These are phyloP conservation scores for Naganishia sp. DNA, from an alignment of 1,284 basidiomycete species.

Conservation along the genomic window DNA sequence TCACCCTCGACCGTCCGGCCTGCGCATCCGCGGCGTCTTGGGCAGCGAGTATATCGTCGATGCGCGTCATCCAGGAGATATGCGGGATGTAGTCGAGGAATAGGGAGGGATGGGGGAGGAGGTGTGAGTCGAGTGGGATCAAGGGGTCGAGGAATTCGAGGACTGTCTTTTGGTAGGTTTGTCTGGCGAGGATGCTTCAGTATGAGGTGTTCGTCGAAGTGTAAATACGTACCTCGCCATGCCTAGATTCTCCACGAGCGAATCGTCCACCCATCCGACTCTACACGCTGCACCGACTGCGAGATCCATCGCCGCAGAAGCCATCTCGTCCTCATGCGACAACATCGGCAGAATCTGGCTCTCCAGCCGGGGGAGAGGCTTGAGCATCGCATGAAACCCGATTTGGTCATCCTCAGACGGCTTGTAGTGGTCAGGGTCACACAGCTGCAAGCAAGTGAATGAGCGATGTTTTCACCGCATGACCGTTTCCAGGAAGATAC, in stretches of 20 bases:
- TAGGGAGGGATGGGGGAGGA: slow-evolving; percentile 57
- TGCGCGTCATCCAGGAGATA: slow-evolving; percentile 66
- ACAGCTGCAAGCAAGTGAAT: slow-evolving; percentile 43
- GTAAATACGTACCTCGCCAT: slow-evolving; percentile 3
- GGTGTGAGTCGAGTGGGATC: slow-evolving; percentile 50
- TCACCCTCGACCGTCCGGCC: slow-evolving; percentile 41
- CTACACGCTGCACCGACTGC: background rate
- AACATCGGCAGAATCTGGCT: slow-evolving; percentile 49
- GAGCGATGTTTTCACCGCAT: background rate
- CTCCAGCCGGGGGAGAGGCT: slow-evolving; percentile 39
- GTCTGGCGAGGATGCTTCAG: slow-evolving; percentile 1
- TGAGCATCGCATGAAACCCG: slow-evolving; percentile 59
- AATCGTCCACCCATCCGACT: slow-evolving; percentile 6
- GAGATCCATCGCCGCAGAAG: background rate
- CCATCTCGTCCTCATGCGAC: slow-evolving; percentile 30
- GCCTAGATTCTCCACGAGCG: slow-evolving; percentile 30
- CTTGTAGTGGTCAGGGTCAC: slow-evolving; percentile 51
- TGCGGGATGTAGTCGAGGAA: slow-evolving; percentile 72
- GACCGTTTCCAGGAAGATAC: background rate
- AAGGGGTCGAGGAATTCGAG: slow-evolving; percentile 56
- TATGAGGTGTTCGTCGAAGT: background rate
- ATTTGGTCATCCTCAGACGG: slow-evolving; percentile 63
- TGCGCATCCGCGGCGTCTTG: slow-evolving; percentile 42
- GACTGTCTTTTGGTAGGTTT: slow-evolving; percentile 34
- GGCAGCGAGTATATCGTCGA: slow-evolving; percentile 61